Percentiles rank a stretch among this genome's conserved stretches.
phyloP scores from a whole-genome alignment of 2,329 filamentous ascomycete species.

The Sclerotinia sclerotiorum region DNA sequence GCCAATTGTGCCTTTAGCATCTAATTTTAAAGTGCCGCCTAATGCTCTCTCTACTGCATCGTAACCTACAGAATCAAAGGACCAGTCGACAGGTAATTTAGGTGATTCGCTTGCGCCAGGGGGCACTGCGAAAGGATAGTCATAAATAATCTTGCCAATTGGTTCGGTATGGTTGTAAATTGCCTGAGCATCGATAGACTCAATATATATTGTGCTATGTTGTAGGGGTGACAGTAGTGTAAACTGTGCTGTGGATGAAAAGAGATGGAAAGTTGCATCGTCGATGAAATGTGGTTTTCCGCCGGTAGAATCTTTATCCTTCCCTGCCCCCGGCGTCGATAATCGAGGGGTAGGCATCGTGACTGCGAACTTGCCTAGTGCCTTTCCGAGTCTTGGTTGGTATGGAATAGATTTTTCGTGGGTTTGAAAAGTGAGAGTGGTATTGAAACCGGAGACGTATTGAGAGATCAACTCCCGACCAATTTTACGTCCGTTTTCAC shows the following conservation, averaged over 20 bases:
- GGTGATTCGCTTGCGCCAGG: conserved; percentile 74
- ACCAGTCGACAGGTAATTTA: conserved; percentile 78
- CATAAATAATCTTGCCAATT: conserved; percentile 75
- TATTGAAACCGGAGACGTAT: conserved; percentile 87
- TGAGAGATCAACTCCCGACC: conserved; percentile 76
- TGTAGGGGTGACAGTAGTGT: conserved; percentile 75
- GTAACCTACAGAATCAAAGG: conserved; percentile 74
- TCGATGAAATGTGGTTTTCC: conserved; percentile 70
- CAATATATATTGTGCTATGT: conserved; percentile 72
- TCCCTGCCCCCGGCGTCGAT: conserved; percentile 48
- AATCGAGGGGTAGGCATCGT: conserved; percentile 71
- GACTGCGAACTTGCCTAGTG: conserved; percentile 69
- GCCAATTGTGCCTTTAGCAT: conserved; percentile 73
- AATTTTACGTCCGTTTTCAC: conserved; percentile 57
- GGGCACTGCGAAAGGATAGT: conserved; percentile 71
- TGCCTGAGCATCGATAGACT: conserved; percentile 78
- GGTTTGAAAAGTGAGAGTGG: conserved; percentile 70
- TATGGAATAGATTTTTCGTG: conserved; percentile 72
- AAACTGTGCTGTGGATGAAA: conserved; percentile 85
- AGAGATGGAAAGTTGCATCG: conserved; percentile 81
- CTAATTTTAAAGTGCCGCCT: conserved; percentile 75
- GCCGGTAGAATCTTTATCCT: conserved; percentile 44
- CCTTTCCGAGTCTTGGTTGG: conserved; percentile 68
- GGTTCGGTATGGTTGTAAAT: conserved; percentile 78
- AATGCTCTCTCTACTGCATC: conserved; percentile 77